Conservation (phyloP, 805 yeast genomes). For the Metschnikowia bowlesiae region DNA sequence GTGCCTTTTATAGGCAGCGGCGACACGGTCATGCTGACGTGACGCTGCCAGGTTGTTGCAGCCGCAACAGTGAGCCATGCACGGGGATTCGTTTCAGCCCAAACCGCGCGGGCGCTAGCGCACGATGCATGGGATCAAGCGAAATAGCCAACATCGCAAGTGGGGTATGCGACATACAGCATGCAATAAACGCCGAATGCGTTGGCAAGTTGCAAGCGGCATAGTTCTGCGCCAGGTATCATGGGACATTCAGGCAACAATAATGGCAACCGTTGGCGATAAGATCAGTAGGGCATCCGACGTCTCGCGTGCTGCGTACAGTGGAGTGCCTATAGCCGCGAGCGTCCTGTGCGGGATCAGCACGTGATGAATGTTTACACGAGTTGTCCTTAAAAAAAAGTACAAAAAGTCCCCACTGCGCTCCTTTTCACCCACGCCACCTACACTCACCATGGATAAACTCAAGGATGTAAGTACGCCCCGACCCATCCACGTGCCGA, state of each 20-base stretch:
- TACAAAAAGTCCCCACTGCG: constrained; percentile 9
- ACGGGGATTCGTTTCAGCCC: constrained; percentile 1
- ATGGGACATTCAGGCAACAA: neutral
- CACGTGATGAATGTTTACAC: constrained; percentile 20
- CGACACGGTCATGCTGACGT: neutral
- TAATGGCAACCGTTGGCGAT: neutral
- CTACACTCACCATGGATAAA: constrained; percentile 45
- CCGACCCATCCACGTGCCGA: neutral
- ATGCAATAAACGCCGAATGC: neutral
- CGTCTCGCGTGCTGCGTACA: neutral
- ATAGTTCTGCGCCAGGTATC: too few relatives aligned
- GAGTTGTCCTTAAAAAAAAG: constrained; percentile 13
- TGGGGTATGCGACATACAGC: neutral
- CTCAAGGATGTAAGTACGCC: constrained; percentile 51
- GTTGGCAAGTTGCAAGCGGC: neutral
- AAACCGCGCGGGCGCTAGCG: neutral
- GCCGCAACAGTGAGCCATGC: constrained; percentile 2
- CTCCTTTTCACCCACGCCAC: constrained; percentile 9
- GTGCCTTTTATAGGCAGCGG: neutral
- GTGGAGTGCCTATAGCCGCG: neutral
- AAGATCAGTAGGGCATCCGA: neutral
- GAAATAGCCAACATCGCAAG: neutral
- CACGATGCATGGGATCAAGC: neutral
- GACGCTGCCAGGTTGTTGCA: constrained; percentile 1
- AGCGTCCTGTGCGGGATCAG: constrained; percentile 7